Base-by-base conservation (phyloP, 305 asterid species). In the Coffea humblotiana region DNA sequence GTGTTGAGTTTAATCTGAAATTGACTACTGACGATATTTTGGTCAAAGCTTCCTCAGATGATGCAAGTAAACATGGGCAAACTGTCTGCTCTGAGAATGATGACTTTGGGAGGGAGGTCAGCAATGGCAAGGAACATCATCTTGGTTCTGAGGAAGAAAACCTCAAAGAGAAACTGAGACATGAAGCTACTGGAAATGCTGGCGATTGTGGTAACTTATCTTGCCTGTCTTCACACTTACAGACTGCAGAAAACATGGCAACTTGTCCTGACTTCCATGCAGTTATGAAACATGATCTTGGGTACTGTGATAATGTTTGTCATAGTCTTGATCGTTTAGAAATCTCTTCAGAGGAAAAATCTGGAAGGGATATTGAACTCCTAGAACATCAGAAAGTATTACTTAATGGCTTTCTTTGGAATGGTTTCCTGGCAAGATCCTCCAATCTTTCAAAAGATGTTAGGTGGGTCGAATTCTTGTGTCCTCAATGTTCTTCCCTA, bases 381-480 rank as follows among this genome's bases (percentile, higher is more conserved):
- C 90, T 87, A 84, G 91, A 85, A 71, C 89, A 90, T 81, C 96
- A 94, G 89, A 94, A 90, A 84, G 79, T 88, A 81, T 90, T 94
- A 85, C 92, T 90, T 60, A 90, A 94, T 88, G 97, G 97, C 84
- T 91, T 83, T 87, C 93, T 94, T 52, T 97, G 96, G 66, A 86
- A 86, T 83, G 95, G 95, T 81, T 94, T 96, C 86, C 89, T 94
- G 97, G 90, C 88, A 79, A 86, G 85, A 80, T 86, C 96, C 71
- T 91, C 97, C 40, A 88, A 86, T 78, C 86, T 94, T 85, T 91
- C 98, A 12, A 93, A 89, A 86, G 92, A 92, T 75, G 88, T 96
- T 79, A 80, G 70, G 54, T 96, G 99, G 99, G 81, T 52, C 77
- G 90, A 87, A 77, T 88, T 85, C 79, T 84, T 80, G 68, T 96